A percentile compares a stretch with the other conserved stretches of the same genome.
Evolutionary conservation across 352 stramenopile genomes (phyloP).

Genomic region (Achlya hypogyna): DNA sequence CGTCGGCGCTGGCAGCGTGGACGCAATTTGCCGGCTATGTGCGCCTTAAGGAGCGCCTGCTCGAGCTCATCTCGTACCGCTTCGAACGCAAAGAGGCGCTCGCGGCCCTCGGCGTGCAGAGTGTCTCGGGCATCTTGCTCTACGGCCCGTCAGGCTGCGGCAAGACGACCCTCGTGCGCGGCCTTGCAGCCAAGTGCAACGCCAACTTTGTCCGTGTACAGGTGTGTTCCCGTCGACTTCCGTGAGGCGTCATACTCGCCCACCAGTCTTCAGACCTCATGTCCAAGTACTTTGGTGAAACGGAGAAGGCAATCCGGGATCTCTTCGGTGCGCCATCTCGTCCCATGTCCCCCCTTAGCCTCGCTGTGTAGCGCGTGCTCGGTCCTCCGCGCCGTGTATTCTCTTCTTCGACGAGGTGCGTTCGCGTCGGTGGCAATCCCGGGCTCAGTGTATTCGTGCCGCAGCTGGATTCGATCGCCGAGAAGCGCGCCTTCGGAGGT

Average conservation of each 20-base stretch:
- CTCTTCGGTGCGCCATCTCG: conserved; percentile 53
- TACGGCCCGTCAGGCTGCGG: conserved; percentile 72
- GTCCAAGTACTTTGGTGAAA: conserved; percentile 84
- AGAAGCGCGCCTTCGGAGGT: conserved; percentile 56
- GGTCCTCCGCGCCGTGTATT: conserved; percentile 56
- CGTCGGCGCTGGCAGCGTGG: not conserved
- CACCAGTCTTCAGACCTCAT: conserved; percentile 79
- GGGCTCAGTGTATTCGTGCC: not conserved
- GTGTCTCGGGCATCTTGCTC: conserved; percentile 63
- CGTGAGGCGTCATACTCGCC: not conserved
- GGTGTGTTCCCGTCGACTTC: too few species aligned
- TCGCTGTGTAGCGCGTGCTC: conserved; percentile 41
- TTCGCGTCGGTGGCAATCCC: conserved; percentile 1
- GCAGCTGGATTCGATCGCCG: conserved; percentile 61
- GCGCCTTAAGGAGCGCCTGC: conserved; percentile 43
- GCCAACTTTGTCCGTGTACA: conserved; percentile 80
- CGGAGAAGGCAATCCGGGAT: conserved; percentile 65
- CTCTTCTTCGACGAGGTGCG: conserved; percentile 72
- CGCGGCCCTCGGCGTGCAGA: conserved; percentile 40
- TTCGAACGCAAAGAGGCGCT: conserved; percentile 13
- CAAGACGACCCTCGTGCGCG: conserved; percentile 71
- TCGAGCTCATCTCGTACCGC: conserved; percentile 27
- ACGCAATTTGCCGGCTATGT: conserved; percentile 53
- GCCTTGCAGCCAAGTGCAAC: conserved; percentile 42
- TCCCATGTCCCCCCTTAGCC: not conserved